These are phyloP conservation scores for Mercurialis annua DNA, from an alignment of 345 rosid genomes.

Conservation along the genomic window DNA sequence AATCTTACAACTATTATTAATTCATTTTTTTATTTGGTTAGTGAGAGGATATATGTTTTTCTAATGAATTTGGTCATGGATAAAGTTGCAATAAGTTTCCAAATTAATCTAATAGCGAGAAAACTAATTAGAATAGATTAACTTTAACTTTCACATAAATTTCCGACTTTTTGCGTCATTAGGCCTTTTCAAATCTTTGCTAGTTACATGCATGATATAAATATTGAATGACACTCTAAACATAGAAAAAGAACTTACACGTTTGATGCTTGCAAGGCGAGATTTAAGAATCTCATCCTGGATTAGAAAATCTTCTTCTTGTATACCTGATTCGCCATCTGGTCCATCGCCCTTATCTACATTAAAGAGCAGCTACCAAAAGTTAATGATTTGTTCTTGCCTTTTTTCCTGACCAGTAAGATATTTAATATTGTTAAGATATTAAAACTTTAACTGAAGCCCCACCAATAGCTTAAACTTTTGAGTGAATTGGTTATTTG, in stretches of 20 bases:
- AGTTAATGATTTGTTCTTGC: background rate
- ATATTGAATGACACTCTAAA: constrained; percentile 16
- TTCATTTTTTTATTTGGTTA: too few relatives aligned
- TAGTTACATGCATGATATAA: constrained; percentile 2
- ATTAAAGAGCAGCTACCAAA: constrained; percentile 21
- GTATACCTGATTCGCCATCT: constrained; percentile 70
- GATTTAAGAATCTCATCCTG: constrained; percentile 97
- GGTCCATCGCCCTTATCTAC: constrained; percentile 81
- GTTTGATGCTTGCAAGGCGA: constrained; percentile 88
- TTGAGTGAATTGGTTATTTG: too few relatives aligned
- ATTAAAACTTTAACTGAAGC: background rate
- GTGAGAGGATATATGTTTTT: too few relatives aligned
- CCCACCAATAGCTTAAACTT: background rate
- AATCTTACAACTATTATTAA: too few relatives aligned
- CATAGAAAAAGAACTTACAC: constrained; percentile 53
- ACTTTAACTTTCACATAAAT: too few relatives aligned
- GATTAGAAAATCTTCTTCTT: constrained; percentile 78
- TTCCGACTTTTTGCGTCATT: too few relatives aligned
- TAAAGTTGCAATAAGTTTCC: too few relatives aligned
- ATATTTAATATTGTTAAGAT: background rate
- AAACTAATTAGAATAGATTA: background rate
- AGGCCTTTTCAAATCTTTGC: too few relatives aligned
- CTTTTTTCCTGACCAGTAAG: background rate
- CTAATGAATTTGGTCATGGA: too few relatives aligned
- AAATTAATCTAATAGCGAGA: background rate